A percentile compares a stretch with the other conserved stretches of the same genome.
Evolutionary conservation across 2,329 filamentous ascomycete genomes (phyloP).

Genomic region (Zalaria sp.): DNA sequence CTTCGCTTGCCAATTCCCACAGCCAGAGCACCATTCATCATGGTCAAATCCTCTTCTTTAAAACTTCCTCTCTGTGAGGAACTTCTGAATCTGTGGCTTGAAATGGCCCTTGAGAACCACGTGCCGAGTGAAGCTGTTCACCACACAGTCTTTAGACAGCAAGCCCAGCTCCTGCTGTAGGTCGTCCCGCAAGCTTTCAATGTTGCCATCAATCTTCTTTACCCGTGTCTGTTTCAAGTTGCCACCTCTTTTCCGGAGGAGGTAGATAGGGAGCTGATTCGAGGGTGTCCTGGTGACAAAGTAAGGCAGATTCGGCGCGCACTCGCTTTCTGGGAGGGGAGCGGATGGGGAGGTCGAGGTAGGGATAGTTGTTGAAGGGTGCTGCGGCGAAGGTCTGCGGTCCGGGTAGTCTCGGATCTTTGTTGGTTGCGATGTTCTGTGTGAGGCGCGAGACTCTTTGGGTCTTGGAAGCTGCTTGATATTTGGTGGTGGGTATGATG

Average conservation of each 20-base stretch:
- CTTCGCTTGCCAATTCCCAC: no score
- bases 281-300: conserved; percentile 57
- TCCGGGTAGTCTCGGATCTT: conserved; percentile 19
- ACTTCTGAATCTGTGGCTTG: conserved; percentile 18
- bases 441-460: conserved; percentile 20
- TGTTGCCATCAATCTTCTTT: conserved; percentile 66
- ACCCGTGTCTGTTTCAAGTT: conserved; percentile 61
- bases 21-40: no score
- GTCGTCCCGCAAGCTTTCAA: conserved; percentile 47
- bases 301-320: conserved; percentile 44
- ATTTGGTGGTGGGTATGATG: conserved; percentile 16
- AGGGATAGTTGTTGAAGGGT: conserved; percentile 3
- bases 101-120: conserved; percentile 48
- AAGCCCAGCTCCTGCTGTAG: conserved; percentile 40
- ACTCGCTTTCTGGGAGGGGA: conserved; percentile 13
- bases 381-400: conserved; percentile 10
- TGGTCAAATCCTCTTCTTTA: conserved; percentile 4
- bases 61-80: conserved; percentile 21
- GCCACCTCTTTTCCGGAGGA: conserved; percentile 57
- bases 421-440: conserved; percentile 17
- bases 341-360: conserved; percentile 10
- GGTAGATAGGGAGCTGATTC: conserved; percentile 65
- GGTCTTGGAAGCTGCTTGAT: conserved; percentile 20
- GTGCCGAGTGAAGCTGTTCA: conserved; percentile 54
- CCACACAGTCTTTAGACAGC: conserved; percentile 34